Base-by-base conservation (phyloP, 768 basidiomycete genomes). In the Russula lepida region DNA sequence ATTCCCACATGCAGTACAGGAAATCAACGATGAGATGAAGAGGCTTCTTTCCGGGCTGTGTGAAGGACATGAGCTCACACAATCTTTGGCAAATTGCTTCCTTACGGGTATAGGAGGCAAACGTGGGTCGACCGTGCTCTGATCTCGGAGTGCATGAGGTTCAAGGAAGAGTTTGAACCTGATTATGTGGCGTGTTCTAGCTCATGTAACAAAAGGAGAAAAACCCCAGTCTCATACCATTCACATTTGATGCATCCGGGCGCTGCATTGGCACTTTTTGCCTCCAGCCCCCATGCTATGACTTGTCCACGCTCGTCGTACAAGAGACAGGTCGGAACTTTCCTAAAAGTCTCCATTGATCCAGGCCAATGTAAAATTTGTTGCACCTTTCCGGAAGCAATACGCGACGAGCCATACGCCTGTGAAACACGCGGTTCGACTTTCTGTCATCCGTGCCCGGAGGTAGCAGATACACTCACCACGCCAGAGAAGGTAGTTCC, bases 121-220 rank as follows among this genome's bases (percentile, higher is more conserved):
- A 37, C 92, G 85, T 55, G 85, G 86, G 74, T 94, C 90, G 32
- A 90, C 70, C 1, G 81, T 71, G 28, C 78, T 78, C 65, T 86
- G 81, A 69, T 91, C 86, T 35, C 91, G 85, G 48, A 93, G 76
- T 0, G 83, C 89, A 56, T 81, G 81, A 3, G 92, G 92, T 68
- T 93, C 90, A 59, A 95, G 77, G 72, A 89, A 91, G 54, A 94
- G 75, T 69, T 94, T 94, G 78, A 93, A 95, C 85, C 84, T 79
- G 52, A 35, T 33, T 0, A 17, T 44, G 23, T 19, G n/a, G 19
- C 15, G 21, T 46, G 13, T 52, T 56, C 15, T 8, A 28, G n/a
- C 21, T 11, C 27, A 33, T 41, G 54, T 8, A 19, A 61, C 11
- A 19, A 23, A 47, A 21, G 33, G 28, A 33, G 23, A 5, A 8